phyloP scores from a whole-genome alignment of 441 rosid genomes.

The Cnidoscolus chayamansa region DNA sequence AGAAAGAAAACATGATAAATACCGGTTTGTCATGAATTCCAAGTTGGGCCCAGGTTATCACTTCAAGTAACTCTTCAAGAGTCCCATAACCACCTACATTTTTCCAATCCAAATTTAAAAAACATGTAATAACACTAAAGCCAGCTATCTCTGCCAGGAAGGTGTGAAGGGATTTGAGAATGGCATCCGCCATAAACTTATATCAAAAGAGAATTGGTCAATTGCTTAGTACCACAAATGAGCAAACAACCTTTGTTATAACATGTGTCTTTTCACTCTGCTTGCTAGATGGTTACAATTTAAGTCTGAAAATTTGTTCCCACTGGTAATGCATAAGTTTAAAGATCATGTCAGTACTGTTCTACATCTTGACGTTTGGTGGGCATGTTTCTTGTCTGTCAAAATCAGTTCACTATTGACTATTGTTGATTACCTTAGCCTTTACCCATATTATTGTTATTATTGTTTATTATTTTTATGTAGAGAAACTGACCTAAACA shows the following conservation, averaged over 20 bases:
- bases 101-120: neutral
- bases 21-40: slow-evolving; percentile 98
- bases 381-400: neutral
- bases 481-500: neutral
- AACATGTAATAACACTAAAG: neutral
- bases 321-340: neutral
- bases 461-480: neutral
- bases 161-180: neutral
- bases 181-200: neutral
- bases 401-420: neutral
- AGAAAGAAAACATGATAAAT: slow-evolving; percentile 14
- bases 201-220: neutral
- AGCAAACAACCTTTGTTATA: neutral
- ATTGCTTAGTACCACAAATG: neutral
- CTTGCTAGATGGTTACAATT: neutral
- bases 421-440: neutral
- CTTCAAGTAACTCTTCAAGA: slow-evolving; percentile 94
- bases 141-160: neutral
- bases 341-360: neutral
- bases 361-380: neutral
- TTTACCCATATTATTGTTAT: neutral
- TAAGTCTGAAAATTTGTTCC: neutral
- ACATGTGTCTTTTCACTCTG: neutral
- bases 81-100: slow-evolving; percentile 92
- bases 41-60: slow-evolving; percentile 93